phyloP scores from a whole-genome alignment of 148 eudicot genomes.

The Arctostaphylos glauca region DNA sequence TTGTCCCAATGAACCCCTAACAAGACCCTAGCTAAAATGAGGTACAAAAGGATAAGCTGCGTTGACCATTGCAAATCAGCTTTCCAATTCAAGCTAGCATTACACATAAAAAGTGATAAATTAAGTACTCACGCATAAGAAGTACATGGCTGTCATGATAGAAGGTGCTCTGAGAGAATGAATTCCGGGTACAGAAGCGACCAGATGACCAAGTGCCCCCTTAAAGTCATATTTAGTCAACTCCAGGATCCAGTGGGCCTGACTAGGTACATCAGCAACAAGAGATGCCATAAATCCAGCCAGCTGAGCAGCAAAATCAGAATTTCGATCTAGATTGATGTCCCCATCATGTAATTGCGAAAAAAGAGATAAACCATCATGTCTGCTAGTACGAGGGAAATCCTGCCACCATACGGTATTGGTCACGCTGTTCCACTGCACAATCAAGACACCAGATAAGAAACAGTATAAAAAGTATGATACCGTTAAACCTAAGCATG shows the following conservation, averaged over 20 bases:
- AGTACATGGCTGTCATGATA: constrained; percentile 28
- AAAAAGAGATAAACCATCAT: constrained; percentile 62
- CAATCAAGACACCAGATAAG: constrained; percentile 16
- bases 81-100: constrained; percentile 11
- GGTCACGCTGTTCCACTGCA: constrained; percentile 83
- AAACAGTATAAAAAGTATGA: background rate
- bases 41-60: background rate
- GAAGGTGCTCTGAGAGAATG: constrained; percentile 49
- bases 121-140: constrained; percentile 35
- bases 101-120: constrained; percentile 9
- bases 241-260: constrained; percentile 78
- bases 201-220: constrained; percentile 67
- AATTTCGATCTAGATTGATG: constrained; percentile 30
- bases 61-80: background rate
- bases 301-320: constrained; percentile 95
- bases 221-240: constrained; percentile 73
- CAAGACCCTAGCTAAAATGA: background rate
- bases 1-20: background rate
- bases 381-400: constrained; percentile 55
- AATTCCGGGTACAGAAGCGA: constrained; percentile 90
- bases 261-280: constrained; percentile 68
- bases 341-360: constrained; percentile 34
- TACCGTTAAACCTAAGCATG: background rate
- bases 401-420: constrained; percentile 99
- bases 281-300: constrained; percentile 85